Evolutionary conservation across 1,284 basidiomycete species (phyloP), one percentile per base, ranked within the genome.

Genomic region (Fomitopsis betulina): DNA sequence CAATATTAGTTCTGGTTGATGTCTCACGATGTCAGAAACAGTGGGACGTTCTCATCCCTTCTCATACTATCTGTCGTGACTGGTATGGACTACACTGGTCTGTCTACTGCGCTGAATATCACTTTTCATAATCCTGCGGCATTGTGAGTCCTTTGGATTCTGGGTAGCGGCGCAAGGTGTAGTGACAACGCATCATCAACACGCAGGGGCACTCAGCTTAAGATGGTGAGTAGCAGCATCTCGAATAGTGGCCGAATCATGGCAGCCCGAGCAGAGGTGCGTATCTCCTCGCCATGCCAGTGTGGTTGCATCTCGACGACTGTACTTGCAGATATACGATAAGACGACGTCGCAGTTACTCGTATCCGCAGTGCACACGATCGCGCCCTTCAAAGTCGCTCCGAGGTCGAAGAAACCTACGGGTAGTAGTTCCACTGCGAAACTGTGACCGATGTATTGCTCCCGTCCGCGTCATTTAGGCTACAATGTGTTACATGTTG

Each of bases 211-310:
- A 67, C 57, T 33, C 58, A 55, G 27, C 51, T 72, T 15, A 58
- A 60, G 7, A 63, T 70, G 37, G 63, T 70, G 3, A 61, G 59
- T 43, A 70, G 63, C 0, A 59, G 68, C 2, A 53, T 70, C 13
- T 62, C 67, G 2, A 54, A 60, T 32, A 61, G 62, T 40, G 64
- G 64, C 3, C 50, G 64, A 10, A 53, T 67, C 47, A 57, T 59
- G 3, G 58, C 64, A 4, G 63, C 67, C 37, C 62, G 67, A 10
- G 65, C 64, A 38, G 68, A 72, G 65, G 70, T 69, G 50, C 25
- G 57, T 38, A 7, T 25, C 9, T 43, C 38, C 30, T 37, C n/a
- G 3, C n/a, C 32, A 12, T 13, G 17, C n/a, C 9, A 19, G 12
- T 23, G 32, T 33, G 7, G 12, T 45, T 23, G 38, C 15, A 43